These are phyloP conservation scores for Solidago caesia DNA, from an alignment of 129 eudicot genomes.

Conservation along the genomic window DNA sequence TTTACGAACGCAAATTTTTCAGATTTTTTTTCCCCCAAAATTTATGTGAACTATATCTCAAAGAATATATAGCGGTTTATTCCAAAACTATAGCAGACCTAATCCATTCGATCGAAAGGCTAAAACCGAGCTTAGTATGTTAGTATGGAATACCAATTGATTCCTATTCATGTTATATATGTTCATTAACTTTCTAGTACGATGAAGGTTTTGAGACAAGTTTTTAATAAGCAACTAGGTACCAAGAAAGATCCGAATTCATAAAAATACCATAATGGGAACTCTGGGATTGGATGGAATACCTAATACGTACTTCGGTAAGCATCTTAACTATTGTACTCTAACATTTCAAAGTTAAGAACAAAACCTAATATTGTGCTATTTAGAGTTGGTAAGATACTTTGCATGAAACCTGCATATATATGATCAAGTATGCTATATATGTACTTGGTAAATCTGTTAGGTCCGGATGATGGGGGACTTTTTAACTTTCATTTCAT, in stretches of 20 bases:
- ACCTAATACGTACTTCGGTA: conserved; percentile 12
- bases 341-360: background rate
- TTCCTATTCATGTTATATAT: no score
- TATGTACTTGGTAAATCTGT: conserved; percentile 20
- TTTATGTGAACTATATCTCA: no score
- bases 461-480: background rate
- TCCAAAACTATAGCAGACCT: no score
- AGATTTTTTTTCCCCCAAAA: no score
- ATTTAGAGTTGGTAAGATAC: conserved; percentile 11
- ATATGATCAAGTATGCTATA: conserved; percentile 15
- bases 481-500: conserved; percentile 1
- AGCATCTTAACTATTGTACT: background rate
- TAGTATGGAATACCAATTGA: no score
- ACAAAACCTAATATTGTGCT: background rate
- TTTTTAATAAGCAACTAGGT: no score
- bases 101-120: no score
- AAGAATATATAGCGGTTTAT: no score
- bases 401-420: conserved; percentile 17
- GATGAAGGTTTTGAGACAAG: no score
- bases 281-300: conserved; percentile 10
- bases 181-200: no score
- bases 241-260: background rate
- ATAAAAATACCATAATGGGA: background rate
- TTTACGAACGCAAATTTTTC: no score
- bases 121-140: no score